These are phyloP conservation scores for Pisolithus orientalis DNA, from an alignment of 768 basidiomycete genomes.

Conservation along the genomic window DNA sequence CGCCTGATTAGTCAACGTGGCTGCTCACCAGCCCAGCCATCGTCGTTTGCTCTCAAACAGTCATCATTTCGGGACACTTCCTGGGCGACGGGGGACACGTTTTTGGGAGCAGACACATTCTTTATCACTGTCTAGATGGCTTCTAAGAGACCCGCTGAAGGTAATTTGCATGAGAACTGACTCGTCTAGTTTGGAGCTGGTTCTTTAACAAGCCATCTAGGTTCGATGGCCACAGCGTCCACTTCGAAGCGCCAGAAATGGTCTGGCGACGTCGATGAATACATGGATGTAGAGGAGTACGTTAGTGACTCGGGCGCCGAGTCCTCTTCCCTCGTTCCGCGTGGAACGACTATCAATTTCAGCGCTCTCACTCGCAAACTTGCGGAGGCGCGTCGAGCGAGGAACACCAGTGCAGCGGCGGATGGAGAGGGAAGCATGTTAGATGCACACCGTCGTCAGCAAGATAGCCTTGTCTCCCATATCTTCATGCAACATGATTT, in stretches of 20 bases:
- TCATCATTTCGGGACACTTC: not conserved
- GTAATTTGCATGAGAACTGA: conserved; percentile 14
- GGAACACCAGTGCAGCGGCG: conserved; percentile 19
- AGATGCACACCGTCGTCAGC: conserved; percentile 62
- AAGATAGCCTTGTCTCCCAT: conserved; percentile 71
- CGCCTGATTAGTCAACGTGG: not conserved
- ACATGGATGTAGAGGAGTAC: conserved; percentile 52
- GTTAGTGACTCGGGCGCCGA: conserved; percentile 26
- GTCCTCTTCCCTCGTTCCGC: conserved; percentile 45
- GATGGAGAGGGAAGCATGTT: conserved; percentile 44
- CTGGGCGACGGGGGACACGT: not conserved
- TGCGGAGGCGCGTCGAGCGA: conserved; percentile 51
- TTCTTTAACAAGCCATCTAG: conserved; percentile 7
- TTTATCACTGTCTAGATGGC: conserved; percentile 20
- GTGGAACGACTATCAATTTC: conserved; percentile 80
- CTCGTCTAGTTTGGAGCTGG: not conserved
- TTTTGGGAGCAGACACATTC: not conserved
- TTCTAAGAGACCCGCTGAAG: conserved; percentile 36
- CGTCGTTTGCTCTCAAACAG: not conserved
- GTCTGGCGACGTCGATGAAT: conserved; percentile 48
- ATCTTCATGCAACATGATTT: conserved; percentile 85
- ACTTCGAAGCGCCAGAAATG: conserved; percentile 37
- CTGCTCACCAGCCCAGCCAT: not conserved
- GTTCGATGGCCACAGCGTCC: conserved; percentile 17
- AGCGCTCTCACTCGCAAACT: conserved; percentile 77